Percentiles rank a stretch among this genome's conserved stretches.
phyloP scores from a whole-genome alignment of 163 green algal genomes.

The Prototheca cutis region DNA sequence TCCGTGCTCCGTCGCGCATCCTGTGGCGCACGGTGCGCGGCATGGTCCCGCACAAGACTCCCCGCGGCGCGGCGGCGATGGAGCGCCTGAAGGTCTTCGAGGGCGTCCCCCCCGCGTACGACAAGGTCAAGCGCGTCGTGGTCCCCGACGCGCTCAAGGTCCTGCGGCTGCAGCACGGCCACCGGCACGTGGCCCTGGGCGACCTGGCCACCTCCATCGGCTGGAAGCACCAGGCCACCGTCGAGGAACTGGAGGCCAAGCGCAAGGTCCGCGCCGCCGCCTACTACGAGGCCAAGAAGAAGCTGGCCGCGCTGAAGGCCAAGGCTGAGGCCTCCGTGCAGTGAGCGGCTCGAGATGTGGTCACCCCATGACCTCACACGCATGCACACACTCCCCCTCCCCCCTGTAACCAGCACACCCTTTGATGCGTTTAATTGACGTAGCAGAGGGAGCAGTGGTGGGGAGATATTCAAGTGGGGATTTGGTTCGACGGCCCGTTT shows the following conservation, averaged over 20 bases:
- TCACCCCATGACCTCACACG: too few species aligned
- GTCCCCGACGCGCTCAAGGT: conserved; percentile 91
- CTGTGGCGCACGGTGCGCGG: conserved; percentile 91
- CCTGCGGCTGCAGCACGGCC: conserved; percentile 44
- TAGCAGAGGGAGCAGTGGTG: too few species aligned
- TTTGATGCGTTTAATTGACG: too few species aligned
- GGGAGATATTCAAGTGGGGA: too few species aligned
- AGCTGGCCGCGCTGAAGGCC: conserved; percentile 15
- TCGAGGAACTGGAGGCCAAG: conserved; percentile 83
- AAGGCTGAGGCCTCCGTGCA: conserved; percentile 23
- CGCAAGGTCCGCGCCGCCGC: conserved; percentile 74
- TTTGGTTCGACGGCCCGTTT: too few species aligned
- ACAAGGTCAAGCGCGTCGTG: conserved; percentile 89
- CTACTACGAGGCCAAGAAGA: conserved; percentile 92
- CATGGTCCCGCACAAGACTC: conserved; percentile 98
- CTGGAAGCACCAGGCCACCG: conserved; percentile 89
- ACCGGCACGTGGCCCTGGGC: conserved; percentile 45
- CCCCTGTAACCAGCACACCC: too few species aligned
- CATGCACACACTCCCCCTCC: too few species aligned
- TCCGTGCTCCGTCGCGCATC: conserved; percentile 85
- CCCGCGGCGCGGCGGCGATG: conserved; percentile 79
- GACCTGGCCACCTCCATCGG: conserved; percentile 55
- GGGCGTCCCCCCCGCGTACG: conserved; percentile 89
- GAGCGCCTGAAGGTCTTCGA: conserved; percentile 94
- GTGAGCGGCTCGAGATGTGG: too few species aligned